Conservation (phyloP, 2,329 filamentous ascomycete genomes). For the Neonectria ditissima region DNA sequence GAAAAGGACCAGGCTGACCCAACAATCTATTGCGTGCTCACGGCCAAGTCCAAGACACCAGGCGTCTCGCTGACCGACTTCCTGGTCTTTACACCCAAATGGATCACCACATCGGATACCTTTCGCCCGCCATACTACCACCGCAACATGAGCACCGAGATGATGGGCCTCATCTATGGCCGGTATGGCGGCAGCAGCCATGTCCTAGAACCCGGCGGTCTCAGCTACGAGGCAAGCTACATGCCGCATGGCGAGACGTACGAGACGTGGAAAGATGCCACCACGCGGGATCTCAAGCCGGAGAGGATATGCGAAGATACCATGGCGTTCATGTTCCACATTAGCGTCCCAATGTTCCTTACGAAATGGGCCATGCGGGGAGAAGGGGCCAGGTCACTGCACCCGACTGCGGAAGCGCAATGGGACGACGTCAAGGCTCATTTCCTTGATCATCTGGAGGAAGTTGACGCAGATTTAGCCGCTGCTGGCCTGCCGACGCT, state of each 20-base stretch:
- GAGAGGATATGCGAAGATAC: constrained; percentile 21
- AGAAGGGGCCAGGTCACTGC: constrained; percentile 16
- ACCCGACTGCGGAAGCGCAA: constrained; percentile 8
- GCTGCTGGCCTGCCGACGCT: no score
- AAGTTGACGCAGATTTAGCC: constrained; percentile 18
- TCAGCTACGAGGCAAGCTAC: constrained; percentile 25
- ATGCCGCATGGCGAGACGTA: constrained; percentile 44
- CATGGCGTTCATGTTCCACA: constrained; percentile 28
- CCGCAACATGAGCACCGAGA: constrained; percentile 67
- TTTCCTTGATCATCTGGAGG: constrained; percentile 20
- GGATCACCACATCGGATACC: constrained; percentile 70
- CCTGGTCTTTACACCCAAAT: constrained; percentile 74
- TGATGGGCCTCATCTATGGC: constrained; percentile 65
- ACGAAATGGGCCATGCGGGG: constrained; percentile 21
- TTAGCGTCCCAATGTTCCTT: constrained; percentile 19
- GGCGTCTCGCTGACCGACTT: constrained; percentile 72
- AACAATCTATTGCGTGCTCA: constrained; percentile 73
- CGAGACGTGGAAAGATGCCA: constrained; percentile 31
- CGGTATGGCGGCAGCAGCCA: constrained; percentile 43
- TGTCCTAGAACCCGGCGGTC: constrained; percentile 29
- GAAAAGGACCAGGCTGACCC: constrained; percentile 71
- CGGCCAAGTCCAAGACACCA: constrained; percentile 64
- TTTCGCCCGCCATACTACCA: constrained; percentile 76
- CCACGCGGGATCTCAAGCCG: constrained; percentile 9
- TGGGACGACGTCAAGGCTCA: constrained; percentile 22